These are phyloP conservation scores for Ophiobolus disseminans DNA, from an alignment of 2,329 filamentous ascomycete species.

Conservation along the genomic window DNA sequence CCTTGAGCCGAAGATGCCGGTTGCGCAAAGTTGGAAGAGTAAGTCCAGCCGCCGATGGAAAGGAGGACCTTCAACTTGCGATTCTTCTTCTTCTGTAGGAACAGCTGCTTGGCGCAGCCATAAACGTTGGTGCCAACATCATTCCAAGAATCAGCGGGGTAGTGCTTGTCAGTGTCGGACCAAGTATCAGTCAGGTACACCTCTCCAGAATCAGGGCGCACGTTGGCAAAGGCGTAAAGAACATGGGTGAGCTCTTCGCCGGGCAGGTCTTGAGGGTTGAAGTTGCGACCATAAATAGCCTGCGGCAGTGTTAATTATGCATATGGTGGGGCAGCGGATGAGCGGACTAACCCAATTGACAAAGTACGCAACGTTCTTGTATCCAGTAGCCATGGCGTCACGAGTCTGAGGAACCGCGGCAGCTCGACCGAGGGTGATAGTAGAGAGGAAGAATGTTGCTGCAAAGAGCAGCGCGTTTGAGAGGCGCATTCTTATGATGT, in stretches of 20 bases:
- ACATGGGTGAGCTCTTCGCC: constrained; percentile 45
- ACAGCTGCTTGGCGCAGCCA: constrained; percentile 48
- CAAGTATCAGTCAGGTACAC: constrained; percentile 49
- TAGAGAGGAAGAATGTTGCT: constrained; percentile 29
- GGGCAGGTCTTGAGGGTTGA: constrained; percentile 45
- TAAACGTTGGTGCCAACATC: constrained; percentile 49
- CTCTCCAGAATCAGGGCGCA: constrained; percentile 45
- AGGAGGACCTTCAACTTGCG: constrained; percentile 47
- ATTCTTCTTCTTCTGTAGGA: constrained; percentile 46
- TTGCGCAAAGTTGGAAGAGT: constrained; percentile 45
- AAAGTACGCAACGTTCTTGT: constrained; percentile 48
- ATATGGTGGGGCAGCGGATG: neutral
- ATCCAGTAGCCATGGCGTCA: constrained; percentile 32
- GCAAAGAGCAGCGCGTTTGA: constrained; percentile 32
- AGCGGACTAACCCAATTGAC: constrained; percentile 45
- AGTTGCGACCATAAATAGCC: constrained; percentile 49
- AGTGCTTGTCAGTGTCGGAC: constrained; percentile 49
- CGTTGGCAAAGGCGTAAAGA: constrained; percentile 50
- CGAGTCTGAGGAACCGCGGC: constrained; percentile 29
- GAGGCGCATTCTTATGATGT: constrained; percentile 29
- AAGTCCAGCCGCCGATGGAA: constrained; percentile 51
- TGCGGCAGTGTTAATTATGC: constrained; percentile 17
- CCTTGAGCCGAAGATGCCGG: constrained; percentile 41
- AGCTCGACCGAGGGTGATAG: constrained; percentile 24
- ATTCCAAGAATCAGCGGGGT: constrained; percentile 48